Evolutionary conservation across 495 filamentous ascomycete genomes (phyloP).

Genomic region (Opeltia flavorubescens): DNA sequence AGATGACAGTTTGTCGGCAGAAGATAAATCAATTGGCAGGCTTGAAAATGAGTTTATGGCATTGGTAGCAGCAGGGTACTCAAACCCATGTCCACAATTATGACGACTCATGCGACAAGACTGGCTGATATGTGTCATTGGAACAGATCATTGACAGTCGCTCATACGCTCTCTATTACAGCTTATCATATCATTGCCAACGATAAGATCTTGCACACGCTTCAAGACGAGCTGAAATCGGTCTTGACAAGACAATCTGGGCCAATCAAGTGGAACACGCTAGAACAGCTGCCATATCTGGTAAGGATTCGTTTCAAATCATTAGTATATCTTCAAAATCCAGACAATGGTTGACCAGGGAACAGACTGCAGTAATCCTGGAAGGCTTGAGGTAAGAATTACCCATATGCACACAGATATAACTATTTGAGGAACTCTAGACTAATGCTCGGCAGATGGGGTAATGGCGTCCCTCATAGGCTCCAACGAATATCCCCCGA

Average conservation of each 20-base stretch:
- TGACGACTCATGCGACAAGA: not conserved
- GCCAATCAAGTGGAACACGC: constrained; percentile 17
- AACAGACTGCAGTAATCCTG: constrained; percentile 19
- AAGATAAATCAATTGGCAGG: constrained; percentile 14
- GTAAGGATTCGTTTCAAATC: not conserved
- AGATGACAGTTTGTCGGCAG: constrained; percentile 3
- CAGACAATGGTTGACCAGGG: not conserved
- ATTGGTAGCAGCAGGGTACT: constrained; percentile 30
- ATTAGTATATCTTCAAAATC: not conserved
- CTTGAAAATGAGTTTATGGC: constrained; percentile 29
- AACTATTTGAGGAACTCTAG: not conserved
- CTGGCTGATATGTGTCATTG: not conserved
- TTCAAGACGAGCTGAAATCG: constrained; percentile 22
- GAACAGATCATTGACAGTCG: constrained; percentile 16
- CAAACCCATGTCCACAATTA: not conserved
- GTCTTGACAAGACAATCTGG: not conserved
- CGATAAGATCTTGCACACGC: constrained; percentile 15
- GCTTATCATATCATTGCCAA: constrained; percentile 25
- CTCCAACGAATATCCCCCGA: constrained; percentile 20
- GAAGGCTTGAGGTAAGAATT: constrained; percentile 22
- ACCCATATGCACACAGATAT: not conserved
- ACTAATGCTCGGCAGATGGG: not conserved
- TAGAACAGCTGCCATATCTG: constrained; percentile 33
- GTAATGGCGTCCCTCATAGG: constrained; percentile 19
- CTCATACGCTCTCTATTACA: constrained; percentile 12